Base-by-base conservation (phyloP, 2,329 filamentous ascomycete genomes). In the Trichoderma asperellum region DNA sequence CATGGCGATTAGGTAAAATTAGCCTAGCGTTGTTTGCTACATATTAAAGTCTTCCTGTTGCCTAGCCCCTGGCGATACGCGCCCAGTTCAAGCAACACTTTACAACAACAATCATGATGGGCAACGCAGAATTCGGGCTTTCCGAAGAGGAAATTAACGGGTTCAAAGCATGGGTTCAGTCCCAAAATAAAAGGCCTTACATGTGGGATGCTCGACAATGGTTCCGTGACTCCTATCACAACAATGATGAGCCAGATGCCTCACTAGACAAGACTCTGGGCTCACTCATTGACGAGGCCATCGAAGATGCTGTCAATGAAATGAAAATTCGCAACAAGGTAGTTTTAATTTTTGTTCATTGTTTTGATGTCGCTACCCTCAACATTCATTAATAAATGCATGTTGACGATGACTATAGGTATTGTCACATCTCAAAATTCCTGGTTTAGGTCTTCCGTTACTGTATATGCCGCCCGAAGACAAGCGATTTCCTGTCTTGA, bases 391-490 rank as follows among this genome's bases (percentile, higher is more conserved):
- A 43, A 8, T 8, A 8, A 10, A 43, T 10, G 40, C 12, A 1
- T 43, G 18, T 40, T 49, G 18, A 49, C 11, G 40, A 10, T 5
- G 5, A 35, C 21, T 43, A 18, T 56, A 64, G 61, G n/a, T 10
- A 14, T 27, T 64, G 12, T 16, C 34, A 32, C 27, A 43, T 11
- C 62, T 67, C 10, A 37, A 37, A 35, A 29, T 63, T 35, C 77
- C 77, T 5, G 77, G 76, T 43, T 75, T 73, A 43, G 76, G 76
- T 16, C 68, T 76, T 12, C 76, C 75, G 16, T 18, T 77, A 5
- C 61, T 52, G 29, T 58, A 71, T 34, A 60, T 60, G 57, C 71
- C 70, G 1, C 35, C 40, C 5, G 2, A 12, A 7, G 8, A 43
- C 0, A n/a, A 57, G 0, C 29, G 62, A 4, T 79, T 78, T 34